Evolutionary conservation across 352 stramenopile genomes (phyloP), one percentile per base, ranked within the genome.

Genomic region (Peronospora farinosa): DNA sequence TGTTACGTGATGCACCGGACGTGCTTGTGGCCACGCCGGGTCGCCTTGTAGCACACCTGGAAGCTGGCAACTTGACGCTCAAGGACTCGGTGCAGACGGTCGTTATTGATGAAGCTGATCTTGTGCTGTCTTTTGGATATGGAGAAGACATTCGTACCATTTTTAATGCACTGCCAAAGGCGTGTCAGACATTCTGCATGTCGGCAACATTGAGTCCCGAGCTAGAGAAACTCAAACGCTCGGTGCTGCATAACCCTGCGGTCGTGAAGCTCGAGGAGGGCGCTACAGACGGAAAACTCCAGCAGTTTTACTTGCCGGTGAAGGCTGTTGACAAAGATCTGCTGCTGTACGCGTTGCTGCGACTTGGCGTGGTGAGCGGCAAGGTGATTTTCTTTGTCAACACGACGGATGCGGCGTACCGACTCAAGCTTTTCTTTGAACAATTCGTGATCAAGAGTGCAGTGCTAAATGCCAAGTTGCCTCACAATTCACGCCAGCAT

Each of bases 381-480:
- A 99, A 98, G 58, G 88, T 96, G 17, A 90, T 99, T 30, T 98
- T 99, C 65, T 99, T 99, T 61, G 96, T 99, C 10, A 99, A 99
- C 73, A 95, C 58, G 78, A 99, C 74, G 62, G 72, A 72, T 79
- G 88, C 57, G 10, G 82, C 82, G 5, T 99, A 99, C 72, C 77
- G 92, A 17, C 74, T 99, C 27, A 99, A 98, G 73, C 78, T 99
- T 17, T 98, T 99, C 72, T 92, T 99, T 23, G 96, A 99, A 76
- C 95, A 98, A 58, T 99, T 99, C 56, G 83, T 96, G 61, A 98
- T 99, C 65, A 92, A 97, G 59, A 93, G 88, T 27, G 96, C 95
- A 7, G 96, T 99, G n/a, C 67, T 99, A 7, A 99, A 99, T 67
- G 91, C 92, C 7, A 95, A 99, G 73, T 67, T 99, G 21, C 97